Conservation (phyloP, 1,284 basidiomycete species). For the Naganishia sp. region DNA sequence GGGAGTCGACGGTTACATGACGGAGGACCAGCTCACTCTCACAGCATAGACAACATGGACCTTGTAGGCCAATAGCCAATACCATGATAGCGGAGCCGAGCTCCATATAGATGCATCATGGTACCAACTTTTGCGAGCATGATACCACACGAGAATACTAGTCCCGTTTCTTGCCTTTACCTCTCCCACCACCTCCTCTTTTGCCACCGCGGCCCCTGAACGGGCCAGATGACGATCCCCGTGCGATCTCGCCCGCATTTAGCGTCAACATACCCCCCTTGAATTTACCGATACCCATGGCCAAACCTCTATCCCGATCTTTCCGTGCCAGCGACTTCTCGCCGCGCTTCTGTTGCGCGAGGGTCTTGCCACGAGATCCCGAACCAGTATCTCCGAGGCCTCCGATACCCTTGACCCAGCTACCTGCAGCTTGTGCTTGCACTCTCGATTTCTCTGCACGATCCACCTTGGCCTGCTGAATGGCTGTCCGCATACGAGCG, state of each 20-base stretch:
- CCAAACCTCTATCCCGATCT: slow-evolving; percentile 47
- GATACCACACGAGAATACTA: neutral
- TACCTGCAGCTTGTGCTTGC: slow-evolving; percentile 46
- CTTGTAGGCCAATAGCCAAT: neutral
- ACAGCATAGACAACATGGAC: slow-evolving; percentile 2
- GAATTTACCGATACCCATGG: slow-evolving; percentile 53
- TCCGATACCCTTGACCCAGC: slow-evolving; percentile 46
- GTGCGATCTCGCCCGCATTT: slow-evolving; percentile 46
- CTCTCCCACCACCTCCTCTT: slow-evolving; percentile 29
- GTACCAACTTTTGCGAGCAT: neutral
- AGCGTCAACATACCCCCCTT: slow-evolving; percentile 49
- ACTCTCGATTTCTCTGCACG: slow-evolving; percentile 39
- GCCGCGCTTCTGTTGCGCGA: slow-evolving; percentile 25
- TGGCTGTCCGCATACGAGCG: slow-evolving; percentile 47
- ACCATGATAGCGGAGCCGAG: no score
- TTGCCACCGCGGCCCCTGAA: slow-evolving; percentile 20
- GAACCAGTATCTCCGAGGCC: slow-evolving; percentile 45
- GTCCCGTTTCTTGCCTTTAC: slow-evolving; percentile 32
- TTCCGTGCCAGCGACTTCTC: slow-evolving; percentile 27
- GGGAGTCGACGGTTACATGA: slow-evolving; percentile 52
- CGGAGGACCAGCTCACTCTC: slow-evolving; percentile 46
- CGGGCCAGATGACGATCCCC: slow-evolving; percentile 33
- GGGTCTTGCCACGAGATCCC: slow-evolving; percentile 27
- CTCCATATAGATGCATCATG: neutral
- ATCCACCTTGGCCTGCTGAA: slow-evolving; percentile 44